Evolutionary conservation across 1,284 basidiomycete genomes (phyloP).

Genomic region (Austroboletus rostrupii): DNA sequence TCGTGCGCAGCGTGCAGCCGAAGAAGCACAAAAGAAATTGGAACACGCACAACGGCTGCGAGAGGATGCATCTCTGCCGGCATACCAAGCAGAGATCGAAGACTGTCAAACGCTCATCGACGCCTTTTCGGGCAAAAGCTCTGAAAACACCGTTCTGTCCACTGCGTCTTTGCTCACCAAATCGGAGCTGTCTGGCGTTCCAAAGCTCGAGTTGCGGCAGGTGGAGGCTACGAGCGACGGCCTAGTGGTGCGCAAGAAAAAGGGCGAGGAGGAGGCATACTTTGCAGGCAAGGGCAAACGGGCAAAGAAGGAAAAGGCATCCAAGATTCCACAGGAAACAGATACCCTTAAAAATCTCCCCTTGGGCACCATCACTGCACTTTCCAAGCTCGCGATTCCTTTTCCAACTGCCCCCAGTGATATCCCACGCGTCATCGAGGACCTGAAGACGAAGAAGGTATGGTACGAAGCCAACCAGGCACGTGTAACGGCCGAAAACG

Average conservation of each 20-base stretch:
- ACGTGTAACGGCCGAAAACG: conserved; percentile 64
- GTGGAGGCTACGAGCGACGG: conserved; percentile 76
- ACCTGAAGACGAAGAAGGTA: conserved; percentile 90
- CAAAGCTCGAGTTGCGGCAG: conserved; percentile 81
- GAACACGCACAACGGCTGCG: conserved; percentile 80
- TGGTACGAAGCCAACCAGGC: conserved; percentile 87
- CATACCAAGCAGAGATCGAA: conserved; percentile 92
- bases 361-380: conserved; percentile 81
- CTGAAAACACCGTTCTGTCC: conserved; percentile 51
- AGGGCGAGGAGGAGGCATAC: conserved; percentile 80
- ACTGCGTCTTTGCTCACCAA: conserved; percentile 37
- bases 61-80: conserved; percentile 89
- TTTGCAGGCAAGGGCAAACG: conserved; percentile 80
- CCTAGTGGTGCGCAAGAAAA: conserved; percentile 86
- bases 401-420: conserved; percentile 81
- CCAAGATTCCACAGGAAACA: conserved; percentile 39
- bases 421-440: conserved; percentile 81
- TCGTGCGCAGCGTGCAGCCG: conserved; percentile 77
- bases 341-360: conserved; percentile 55
- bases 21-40: conserved; percentile 81
- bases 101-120: conserved; percentile 95
- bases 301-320: conserved; percentile 53
- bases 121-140: conserved; percentile 77
- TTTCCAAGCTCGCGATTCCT: conserved; percentile 87
- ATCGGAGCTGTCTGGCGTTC: conserved; percentile 64